Conservation (phyloP, 805 yeast species). For the Millerozyma acaciae region DNA sequence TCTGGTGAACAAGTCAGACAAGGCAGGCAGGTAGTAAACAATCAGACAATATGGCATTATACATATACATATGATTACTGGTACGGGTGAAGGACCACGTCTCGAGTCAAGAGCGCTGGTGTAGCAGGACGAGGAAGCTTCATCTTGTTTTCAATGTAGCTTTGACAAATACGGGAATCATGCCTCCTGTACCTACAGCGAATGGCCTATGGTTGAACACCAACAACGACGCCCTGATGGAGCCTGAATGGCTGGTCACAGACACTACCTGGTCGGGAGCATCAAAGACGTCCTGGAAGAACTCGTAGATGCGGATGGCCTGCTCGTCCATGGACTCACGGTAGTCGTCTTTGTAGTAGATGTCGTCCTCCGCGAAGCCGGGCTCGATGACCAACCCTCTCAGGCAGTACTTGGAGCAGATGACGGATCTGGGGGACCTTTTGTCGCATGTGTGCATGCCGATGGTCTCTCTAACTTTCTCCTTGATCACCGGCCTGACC, state of each 20-base stretch:
- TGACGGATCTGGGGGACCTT: conserved; percentile 33
- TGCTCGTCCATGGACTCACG: conserved; percentile 42
- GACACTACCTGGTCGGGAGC: conserved; percentile 27
- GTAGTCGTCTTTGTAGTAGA: conserved; percentile 33
- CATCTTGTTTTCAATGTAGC: conserved; percentile 24
- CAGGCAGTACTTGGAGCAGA: conserved; percentile 36
- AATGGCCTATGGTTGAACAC: conserved; percentile 47
- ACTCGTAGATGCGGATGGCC: conserved; percentile 30
- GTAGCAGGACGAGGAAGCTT: no score
- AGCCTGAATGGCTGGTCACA: conserved; percentile 51
- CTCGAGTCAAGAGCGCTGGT: no score
- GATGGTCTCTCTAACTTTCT: conserved; percentile 45
- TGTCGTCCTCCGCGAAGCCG: conserved; percentile 45
- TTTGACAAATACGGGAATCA: conserved; percentile 52
- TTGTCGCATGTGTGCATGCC: conserved; percentile 52
- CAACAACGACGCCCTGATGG: conserved; percentile 44
- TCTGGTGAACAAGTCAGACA: no score
- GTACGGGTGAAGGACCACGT: no score
- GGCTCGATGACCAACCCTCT: conserved; percentile 40
- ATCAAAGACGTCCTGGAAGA: conserved; percentile 34
- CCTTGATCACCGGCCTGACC: conserved; percentile 37
- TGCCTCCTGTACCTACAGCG: conserved; percentile 51
- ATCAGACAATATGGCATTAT: no score
- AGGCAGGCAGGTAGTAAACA: no score
- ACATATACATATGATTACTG: no score